These are phyloP conservation scores for Nyctanthes arbortristis DNA, from an alignment of 257 asterid species.

Conservation along the genomic window DNA sequence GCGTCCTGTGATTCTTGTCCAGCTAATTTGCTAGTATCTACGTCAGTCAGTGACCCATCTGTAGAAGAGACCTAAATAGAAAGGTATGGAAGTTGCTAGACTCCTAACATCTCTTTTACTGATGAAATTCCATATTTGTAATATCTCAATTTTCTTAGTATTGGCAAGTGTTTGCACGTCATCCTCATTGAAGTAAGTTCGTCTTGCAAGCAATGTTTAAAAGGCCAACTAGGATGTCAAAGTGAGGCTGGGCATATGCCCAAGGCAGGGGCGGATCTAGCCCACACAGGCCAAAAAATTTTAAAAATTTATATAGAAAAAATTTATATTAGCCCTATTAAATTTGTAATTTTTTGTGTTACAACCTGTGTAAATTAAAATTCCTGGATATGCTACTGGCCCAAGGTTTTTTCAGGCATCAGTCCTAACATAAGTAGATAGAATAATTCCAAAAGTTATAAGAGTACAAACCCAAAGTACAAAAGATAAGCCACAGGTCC, in stretches of 20 bases:
- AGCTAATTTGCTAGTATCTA: slow-evolving; percentile 26
- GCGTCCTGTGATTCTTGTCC: slow-evolving; percentile 30
- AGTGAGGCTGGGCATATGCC: background rate
- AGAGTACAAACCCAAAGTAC: background rate
- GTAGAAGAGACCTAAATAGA: slow-evolving; percentile 24
- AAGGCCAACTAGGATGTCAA: background rate
- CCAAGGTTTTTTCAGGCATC: background rate
- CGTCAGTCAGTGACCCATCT: slow-evolving; percentile 17
- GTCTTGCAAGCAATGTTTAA: background rate
- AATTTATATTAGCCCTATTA: too few relatives aligned
- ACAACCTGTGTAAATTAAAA: too few relatives aligned
- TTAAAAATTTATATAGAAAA: too few relatives aligned
- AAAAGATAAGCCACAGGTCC: background rate
- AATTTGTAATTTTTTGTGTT: too few relatives aligned
- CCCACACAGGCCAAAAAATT: too few relatives aligned
- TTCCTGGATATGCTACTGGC: too few relatives aligned
- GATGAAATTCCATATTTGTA: slow-evolving; percentile 7
- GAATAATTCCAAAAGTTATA: background rate
- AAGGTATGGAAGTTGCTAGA: slow-evolving; percentile 36
- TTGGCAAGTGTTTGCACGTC: slow-evolving; percentile 5
- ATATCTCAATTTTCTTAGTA: background rate
- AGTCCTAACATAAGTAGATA: background rate
- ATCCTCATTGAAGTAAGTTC: background rate
- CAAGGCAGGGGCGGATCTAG: too few relatives aligned
- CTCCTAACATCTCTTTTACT: slow-evolving; percentile 8